Base-by-base conservation (phyloP, 73 alveolate genomes). In the Blepharisma japonicum region DNA sequence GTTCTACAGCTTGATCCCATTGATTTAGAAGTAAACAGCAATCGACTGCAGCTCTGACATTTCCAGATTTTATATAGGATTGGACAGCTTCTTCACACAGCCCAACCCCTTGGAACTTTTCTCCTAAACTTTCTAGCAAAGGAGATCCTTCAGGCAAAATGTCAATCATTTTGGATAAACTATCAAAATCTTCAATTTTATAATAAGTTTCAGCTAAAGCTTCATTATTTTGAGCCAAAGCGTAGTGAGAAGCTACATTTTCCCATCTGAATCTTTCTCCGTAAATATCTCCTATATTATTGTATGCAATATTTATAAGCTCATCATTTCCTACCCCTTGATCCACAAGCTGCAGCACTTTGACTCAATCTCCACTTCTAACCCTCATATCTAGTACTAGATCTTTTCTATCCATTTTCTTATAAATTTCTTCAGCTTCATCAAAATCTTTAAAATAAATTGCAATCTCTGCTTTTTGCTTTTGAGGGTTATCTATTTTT, bases 1-100 rank as follows among this genome's bases (percentile, higher is more conserved):
- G 85, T 77, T 98, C 98, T 0, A 98, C 99, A n/a, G 99, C 99
- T 81, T 89, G 86, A 90, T 97, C 96, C 99, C 99, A 97, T 80
- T 92, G 92, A 77, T 97, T 94, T 77, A 92, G 86, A n/a, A 95
- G 86, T 32, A 94, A 98, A 55, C 99, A 93, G 77, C 99, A 96
- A 87, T 98, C 99, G 42, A 98, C 94, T 6, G 99, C 99, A 71
- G 95, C 94, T 89, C 97, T 96, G 21, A 97, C 96, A 83, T 98
- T 99, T 5, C 98, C 98, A 21, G 81, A 86, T 77, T 94, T 92
- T 71, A 95, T 83, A 86, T 92, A 98, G 70, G 98, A 92, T 77
- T 90, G 81, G 49, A 96, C 99, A 5, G 99, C 99, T 72, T 90
- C 82, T 72, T 95, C 97, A 80, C 98, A 95, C 68, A 96, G 56